Percentiles rank a stretch among this genome's conserved stretches.
Conservation (phyloP, 2,329 filamentous ascomycete genomes). For the Hymenoscyphus occultus region DNA sequence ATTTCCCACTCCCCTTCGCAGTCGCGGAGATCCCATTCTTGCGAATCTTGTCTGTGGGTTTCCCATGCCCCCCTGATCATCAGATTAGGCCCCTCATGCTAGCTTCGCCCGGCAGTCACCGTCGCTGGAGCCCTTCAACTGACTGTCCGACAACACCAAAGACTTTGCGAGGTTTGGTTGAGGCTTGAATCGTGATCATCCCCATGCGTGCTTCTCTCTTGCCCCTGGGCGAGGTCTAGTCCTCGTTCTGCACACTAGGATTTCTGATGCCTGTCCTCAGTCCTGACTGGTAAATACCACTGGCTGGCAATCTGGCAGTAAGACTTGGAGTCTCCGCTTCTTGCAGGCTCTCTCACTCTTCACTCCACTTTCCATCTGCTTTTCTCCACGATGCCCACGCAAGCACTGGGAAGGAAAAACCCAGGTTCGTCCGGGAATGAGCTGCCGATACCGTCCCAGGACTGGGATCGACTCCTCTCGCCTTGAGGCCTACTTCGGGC, state of each 20-base stretch:
- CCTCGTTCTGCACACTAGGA: background rate
- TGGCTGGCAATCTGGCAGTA: background rate
- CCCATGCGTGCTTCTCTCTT: slow-evolving; percentile 6
- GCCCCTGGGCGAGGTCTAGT: slow-evolving; percentile 1
- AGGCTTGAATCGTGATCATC: background rate
- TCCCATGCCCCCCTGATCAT: background rate
- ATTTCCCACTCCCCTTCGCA: background rate
- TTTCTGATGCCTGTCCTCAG: slow-evolving; percentile 8
- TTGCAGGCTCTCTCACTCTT: background rate
- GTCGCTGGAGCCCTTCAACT: background rate
- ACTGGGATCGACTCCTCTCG: slow-evolving; percentile 2
- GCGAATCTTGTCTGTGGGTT: background rate
- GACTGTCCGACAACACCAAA: background rate
- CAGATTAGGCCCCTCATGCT: background rate
- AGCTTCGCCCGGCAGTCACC: background rate
- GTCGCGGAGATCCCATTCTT: background rate
- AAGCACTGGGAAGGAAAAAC: background rate
- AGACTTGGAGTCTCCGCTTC: background rate
- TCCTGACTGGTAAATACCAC: slow-evolving; percentile 1
- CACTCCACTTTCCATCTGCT: background rate
- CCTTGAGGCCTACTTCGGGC: slow-evolving; percentile 2
- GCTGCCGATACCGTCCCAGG: slow-evolving; percentile 5
- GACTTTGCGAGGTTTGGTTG: background rate
- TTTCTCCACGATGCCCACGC: background rate
- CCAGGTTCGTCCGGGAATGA: slow-evolving; percentile 11